Percentiles rank a stretch among this genome's conserved stretches.
Conservation (phyloP, 176 grass and related monocot species). For the Bothriochloa decipiens region DNA sequence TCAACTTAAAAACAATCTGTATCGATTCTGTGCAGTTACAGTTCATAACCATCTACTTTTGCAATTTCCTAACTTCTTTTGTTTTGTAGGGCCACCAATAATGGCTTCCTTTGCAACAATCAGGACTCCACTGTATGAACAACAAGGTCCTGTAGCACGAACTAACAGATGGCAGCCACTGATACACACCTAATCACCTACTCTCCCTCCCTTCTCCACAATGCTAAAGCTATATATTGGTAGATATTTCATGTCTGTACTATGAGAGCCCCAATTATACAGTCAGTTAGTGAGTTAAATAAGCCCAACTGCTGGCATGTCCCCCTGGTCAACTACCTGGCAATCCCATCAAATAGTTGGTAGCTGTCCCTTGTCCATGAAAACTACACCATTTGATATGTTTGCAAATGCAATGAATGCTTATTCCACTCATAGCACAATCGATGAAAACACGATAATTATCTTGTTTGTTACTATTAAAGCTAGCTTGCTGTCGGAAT, state of each 20-base stretch:
- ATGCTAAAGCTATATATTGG: neutral
- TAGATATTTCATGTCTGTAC: neutral
- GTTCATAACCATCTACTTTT: neutral
- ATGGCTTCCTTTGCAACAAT: constrained; percentile 19
- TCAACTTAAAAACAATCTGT: neutral
- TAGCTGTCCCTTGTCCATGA: neutral
- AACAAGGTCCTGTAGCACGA: neutral
- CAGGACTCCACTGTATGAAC: neutral
- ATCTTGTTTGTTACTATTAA: neutral
- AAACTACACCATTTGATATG: constrained; percentile 10
- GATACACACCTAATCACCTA: neutral
- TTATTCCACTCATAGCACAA: neutral
- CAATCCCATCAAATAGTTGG: neutral
- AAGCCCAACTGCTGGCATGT: neutral
- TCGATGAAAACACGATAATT: neutral
- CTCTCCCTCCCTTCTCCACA: neutral
- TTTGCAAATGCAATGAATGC: neutral
- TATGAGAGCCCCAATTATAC: neutral
- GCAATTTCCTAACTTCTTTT: neutral
- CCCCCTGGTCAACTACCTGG: neutral
- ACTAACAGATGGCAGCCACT: constrained; percentile 14
- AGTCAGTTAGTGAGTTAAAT: constrained; percentile 13
- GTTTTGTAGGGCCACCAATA: constrained; percentile 20
- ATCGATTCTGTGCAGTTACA: neutral
- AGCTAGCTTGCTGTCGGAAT: neutral